These are phyloP conservation scores for Auxenochlorella protothecoides DNA, from an alignment of 139 green algal species.

Conservation along the genomic window DNA sequence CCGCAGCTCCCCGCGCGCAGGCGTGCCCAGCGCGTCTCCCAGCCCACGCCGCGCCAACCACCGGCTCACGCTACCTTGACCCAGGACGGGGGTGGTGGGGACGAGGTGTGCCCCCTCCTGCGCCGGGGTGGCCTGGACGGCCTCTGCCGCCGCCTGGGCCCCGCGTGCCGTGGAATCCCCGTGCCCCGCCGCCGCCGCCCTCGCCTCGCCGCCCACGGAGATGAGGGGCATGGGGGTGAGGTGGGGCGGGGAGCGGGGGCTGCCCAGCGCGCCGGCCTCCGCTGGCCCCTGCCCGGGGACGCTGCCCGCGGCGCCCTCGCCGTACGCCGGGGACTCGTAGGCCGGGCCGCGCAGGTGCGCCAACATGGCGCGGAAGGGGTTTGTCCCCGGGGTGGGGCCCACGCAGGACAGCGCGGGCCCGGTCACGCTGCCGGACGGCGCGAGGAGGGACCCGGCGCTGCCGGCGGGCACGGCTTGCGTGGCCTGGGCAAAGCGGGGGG, in stretches of 20 bases:
- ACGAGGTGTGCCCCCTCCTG: too few relatives aligned
- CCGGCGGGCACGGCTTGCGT: too few relatives aligned
- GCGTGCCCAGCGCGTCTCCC: conserved; percentile 8
- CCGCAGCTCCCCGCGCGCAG: conserved; percentile 13
- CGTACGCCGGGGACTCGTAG: conserved; percentile 8
- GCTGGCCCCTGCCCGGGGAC: too few relatives aligned
- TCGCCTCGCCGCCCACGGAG: neutral
- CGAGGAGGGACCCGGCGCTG: too few relatives aligned
- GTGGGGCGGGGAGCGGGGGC: conserved; percentile 20
- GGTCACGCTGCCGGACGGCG: too few relatives aligned
- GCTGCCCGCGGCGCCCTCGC: too few relatives aligned
- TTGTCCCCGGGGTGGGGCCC: neutral
- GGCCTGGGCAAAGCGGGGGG: too few relatives aligned
- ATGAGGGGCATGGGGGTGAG: conserved; percentile 24
- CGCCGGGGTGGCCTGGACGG: too few relatives aligned
- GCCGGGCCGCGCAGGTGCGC: conserved; percentile 9
- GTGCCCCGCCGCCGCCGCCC: neutral
- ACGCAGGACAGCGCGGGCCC: too few relatives aligned
- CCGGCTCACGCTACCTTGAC: conserved; percentile 13
- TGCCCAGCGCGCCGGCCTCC: neutral
- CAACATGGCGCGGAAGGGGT: conserved; percentile 20
- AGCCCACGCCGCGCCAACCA: conserved; percentile 28
- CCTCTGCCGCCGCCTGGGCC: too few relatives aligned
- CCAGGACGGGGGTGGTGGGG: conserved; percentile 12
- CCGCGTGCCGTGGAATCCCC: neutral